Evolutionary conservation across 306 rosid species (phyloP), one percentile per base, ranked within the genome.

Genomic region (Mimosa bimucronata): DNA sequence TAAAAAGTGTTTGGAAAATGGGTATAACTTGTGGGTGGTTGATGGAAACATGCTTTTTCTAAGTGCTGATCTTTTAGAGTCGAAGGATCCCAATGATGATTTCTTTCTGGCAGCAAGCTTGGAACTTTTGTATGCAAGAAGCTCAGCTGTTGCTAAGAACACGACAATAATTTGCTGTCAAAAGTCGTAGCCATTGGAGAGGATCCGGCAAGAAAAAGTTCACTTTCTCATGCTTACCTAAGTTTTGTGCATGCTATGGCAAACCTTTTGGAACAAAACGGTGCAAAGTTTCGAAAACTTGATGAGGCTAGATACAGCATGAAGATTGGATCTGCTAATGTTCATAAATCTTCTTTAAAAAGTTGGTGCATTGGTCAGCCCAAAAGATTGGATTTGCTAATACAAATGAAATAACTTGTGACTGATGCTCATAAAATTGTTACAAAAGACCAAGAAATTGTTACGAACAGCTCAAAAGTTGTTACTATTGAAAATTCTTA

Each of bases 281-380:
- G 87, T 48, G 76, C 30, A 25, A 79, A 28, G 75, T 48, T 85
- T 15, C 76, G 69, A 26, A 69, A 57, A 44, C 44, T 84, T 21
- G 90, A 90, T 5, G 89, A 79, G 64, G 74, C 44, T 74, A 75
- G 80, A 42, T 76, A 80, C 65, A 88, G 84, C 69, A 50, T 87
- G 78, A 82, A 82, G 66, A 73, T 90, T 42, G 86, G 57, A 46
- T 73, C 81, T 58, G 71, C 58, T 73, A 66, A 74, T 60, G 87
- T 74, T 14, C 29, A 74, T 58, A 81, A 85, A 80, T 79, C 86
- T 68, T 88, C 93, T 42, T 60, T 81, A 90, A 90, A 67, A 91
- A 85, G 79, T 46, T 94, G 71, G 88, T 88, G n/a, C 86, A 84
- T 80, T 92, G 97, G 93, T 81, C 97, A 52, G 19, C 65, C n/a